phyloP scores from a whole-genome alignment of 306 rosid species.

The Sicyos baderoa region DNA sequence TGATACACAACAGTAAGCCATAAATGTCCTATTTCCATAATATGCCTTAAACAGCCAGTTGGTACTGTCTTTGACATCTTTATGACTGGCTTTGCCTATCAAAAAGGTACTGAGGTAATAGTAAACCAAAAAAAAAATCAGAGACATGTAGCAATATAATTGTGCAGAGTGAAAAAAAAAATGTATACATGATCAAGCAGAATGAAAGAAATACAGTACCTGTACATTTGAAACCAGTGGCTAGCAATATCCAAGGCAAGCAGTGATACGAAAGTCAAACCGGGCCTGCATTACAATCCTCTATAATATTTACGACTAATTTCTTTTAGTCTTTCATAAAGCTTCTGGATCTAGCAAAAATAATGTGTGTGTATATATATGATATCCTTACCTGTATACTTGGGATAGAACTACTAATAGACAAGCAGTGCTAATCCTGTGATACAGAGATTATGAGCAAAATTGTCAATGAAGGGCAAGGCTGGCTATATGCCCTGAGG shows the following conservation, averaged over 20 bases:
- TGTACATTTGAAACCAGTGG: slow-evolving; percentile 99
- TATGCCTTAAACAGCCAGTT: slow-evolving; percentile 84
- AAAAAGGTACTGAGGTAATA: slow-evolving; percentile 72
- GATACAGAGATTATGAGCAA: slow-evolving; percentile 28
- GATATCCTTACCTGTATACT: slow-evolving; percentile 57
- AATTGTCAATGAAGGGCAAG: slow-evolving; percentile 22
- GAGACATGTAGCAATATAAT: slow-evolving; percentile 18
- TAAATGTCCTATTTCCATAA: slow-evolving; percentile 88
- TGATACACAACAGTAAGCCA: slow-evolving; percentile 94
- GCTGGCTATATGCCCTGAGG: too few species aligned
- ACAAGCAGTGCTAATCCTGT: slow-evolving; percentile 97
- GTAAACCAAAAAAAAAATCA: slow-evolving; percentile 8
- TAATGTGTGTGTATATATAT: too few species aligned
- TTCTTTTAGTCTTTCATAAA: background rate
- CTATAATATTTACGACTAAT: slow-evolving; percentile 11
- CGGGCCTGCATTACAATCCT: slow-evolving; percentile 62
- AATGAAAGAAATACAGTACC: slow-evolving; percentile 34
- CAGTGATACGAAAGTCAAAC: slow-evolving; percentile 67
- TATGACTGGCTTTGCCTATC: slow-evolving; percentile 83
- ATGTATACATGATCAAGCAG: slow-evolving; percentile 5
- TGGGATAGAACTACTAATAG: slow-evolving; percentile 87
- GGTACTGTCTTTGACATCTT: slow-evolving; percentile 95
- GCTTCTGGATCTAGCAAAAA: background rate
- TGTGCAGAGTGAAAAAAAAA: background rate
- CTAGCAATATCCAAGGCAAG: slow-evolving; percentile 91